phyloP scores from a whole-genome alignment of 1,139 yeast species.

The Pneumocystis jirovecii region DNA sequence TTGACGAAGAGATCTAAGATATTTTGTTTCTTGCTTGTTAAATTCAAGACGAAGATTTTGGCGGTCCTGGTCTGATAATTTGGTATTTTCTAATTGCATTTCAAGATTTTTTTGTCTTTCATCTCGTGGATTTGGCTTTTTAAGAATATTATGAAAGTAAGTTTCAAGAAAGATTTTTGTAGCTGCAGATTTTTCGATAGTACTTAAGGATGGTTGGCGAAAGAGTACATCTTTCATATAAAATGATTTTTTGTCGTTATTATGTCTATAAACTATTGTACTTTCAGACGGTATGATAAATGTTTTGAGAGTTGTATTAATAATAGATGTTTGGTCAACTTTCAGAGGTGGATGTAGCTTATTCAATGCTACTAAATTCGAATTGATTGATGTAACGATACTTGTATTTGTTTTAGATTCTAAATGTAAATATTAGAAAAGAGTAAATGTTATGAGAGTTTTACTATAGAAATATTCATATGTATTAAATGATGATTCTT shows the following conservation, averaged over 20 bases:
- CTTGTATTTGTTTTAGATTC: neutral
- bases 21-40: constrained; percentile 4
- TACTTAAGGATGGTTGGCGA: constrained; percentile 4
- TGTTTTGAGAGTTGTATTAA: neutral
- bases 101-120: constrained; percentile 6
- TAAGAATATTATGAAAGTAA: constrained; percentile 6
- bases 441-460: neutral
- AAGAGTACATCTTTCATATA: neutral
- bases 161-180: constrained; percentile 8
- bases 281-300: neutral
- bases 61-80: constrained; percentile 4
- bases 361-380: neutral
- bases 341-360: neutral
- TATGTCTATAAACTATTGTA: neutral
- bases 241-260: neutral
- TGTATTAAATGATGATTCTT: neutral
- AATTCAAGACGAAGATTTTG: constrained; percentile 1
- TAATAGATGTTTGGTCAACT: neutral
- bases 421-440: neutral
- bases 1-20: constrained; percentile 6
- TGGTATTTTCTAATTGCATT: constrained; percentile 1
- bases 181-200: constrained; percentile 9
- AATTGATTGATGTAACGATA: neutral
- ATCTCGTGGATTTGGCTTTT: constrained; percentile 6
- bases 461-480: neutral